Conservation (phyloP, 257 asterid species). For the Nicotiana sylvestris region DNA sequence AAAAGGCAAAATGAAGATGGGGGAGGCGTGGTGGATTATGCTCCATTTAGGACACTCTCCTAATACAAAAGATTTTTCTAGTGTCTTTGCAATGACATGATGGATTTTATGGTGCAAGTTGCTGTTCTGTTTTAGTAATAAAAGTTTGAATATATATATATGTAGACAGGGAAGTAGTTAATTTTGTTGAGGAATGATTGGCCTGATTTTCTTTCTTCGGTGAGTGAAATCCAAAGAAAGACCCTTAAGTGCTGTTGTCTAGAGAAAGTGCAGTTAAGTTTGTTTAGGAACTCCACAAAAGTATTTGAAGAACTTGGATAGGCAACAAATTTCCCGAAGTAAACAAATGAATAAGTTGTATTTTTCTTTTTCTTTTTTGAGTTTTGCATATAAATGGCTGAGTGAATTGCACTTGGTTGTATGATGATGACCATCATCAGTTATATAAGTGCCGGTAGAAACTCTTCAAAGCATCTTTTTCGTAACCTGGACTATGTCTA, state of each 20-base stretch:
- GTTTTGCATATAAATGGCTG: background rate
- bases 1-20: background rate
- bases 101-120: background rate
- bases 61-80: background rate
- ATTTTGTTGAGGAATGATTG: background rate
- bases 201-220: background rate
- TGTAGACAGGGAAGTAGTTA: background rate
- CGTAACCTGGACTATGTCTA: slow-evolving; percentile 2
- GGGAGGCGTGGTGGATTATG: background rate
- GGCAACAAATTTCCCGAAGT: background rate
- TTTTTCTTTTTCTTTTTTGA: background rate
- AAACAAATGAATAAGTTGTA: background rate
- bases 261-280: background rate
- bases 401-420: background rate
- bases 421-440: background rate
- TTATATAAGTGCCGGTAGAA: background rate
- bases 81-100: background rate
- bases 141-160: background rate
- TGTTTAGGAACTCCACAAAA: background rate
- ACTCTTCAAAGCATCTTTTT: background rate
- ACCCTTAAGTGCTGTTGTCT: background rate
- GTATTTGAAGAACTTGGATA: background rate
- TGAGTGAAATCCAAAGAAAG: background rate
- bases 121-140: background rate
- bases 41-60: background rate